These are phyloP conservation scores for Micractinium sp. DNA, from an alignment of 139 green algal species.

Conservation along the genomic window DNA sequence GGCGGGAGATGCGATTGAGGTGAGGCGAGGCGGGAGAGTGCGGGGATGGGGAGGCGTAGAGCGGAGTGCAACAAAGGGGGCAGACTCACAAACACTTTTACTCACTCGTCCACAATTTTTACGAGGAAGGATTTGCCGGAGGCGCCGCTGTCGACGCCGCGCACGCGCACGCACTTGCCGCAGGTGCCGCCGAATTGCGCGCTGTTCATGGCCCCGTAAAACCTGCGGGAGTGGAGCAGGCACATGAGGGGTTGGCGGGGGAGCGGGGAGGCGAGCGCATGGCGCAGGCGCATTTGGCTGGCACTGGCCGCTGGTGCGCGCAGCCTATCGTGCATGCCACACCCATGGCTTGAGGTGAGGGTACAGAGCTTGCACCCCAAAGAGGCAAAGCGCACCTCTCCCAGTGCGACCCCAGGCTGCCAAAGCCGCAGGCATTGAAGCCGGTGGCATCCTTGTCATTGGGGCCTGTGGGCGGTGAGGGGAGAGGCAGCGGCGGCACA, in stretches of 20 bases:
- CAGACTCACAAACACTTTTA: too few relatives aligned
- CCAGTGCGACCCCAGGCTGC: not conserved
- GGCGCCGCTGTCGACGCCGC: not conserved
- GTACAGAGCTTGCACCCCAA: too few relatives aligned
- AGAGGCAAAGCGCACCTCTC: not conserved
- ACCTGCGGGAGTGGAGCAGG: not conserved
- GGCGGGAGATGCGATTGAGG: too few relatives aligned
- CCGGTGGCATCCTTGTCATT: conserved; percentile 5
- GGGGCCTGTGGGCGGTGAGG: not conserved
- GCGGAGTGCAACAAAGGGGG: too few relatives aligned
- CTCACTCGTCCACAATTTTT: conserved; percentile 3
- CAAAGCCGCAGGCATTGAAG: conserved; percentile 2
- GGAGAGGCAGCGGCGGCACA: not conserved
- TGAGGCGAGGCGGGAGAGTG: too few relatives aligned
- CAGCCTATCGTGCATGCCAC: not conserved
- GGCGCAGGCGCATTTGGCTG: not conserved
- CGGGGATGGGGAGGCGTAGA: too few relatives aligned
- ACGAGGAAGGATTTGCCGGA: conserved; percentile 1
- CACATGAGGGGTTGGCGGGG: not conserved
- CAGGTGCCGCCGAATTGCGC: not conserved
- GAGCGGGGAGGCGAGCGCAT: not conserved
- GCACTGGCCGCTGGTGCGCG: too few relatives aligned
- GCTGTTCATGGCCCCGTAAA: conserved; percentile 2
- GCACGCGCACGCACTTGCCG: not conserved
- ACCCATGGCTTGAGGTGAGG: too few relatives aligned